Base-by-base conservation (phyloP, 2,329 filamentous ascomycete genomes). In the Diplodia mutila region DNA sequence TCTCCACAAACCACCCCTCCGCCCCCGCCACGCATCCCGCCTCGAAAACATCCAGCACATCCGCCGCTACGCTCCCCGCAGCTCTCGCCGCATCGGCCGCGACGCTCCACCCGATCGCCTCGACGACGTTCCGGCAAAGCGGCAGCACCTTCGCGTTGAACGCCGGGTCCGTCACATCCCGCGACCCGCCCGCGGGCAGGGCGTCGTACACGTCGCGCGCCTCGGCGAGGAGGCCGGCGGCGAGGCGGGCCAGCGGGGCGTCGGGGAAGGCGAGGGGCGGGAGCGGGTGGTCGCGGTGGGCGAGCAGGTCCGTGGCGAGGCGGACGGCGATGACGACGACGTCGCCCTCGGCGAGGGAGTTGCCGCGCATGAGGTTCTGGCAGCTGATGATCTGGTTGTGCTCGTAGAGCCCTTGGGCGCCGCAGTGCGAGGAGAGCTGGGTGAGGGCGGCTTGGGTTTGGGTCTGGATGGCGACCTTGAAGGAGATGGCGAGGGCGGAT, bases 351-450 rank as follows among this genome's bases (percentile, higher is more conserved):
- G 57, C 57, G 39, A 61, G 25, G 7, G 57, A 61, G 39, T 61
- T 61, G 39, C 57, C 57, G 39, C 57, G 57, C 57, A 61, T 61
- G 57, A 61, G 57, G 39, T 25, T 32, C 25, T 64, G 61, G 29
- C 29, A 37, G 32, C n/a, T 12, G 46, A 53, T 27, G 34, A 64
- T 25, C 9, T 46, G 9, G 29, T 64, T 64, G 61, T 64, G 61
- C 48, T 61, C 57, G 57, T 48, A 61, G 9, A 61, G 57, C 21
- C 57, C 57, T 8, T 61, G 57, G 23, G 57, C 57, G 39, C 57
- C 57, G 57, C 57, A 61, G 57, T 39, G 37, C 14, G 48, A 39
- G 57, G 39, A 39, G 39, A 61, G 57, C 3, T 4, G 4, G 25
- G 39, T 11, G 16, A 61, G 57, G 1, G 18, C 49, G 23, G 18